Percentiles rank a stretch among this genome's conserved stretches.
These are phyloP conservation scores for Chaetothyriales sp. DNA, from an alignment of 2,329 filamentous ascomycete genomes.

Conservation along the genomic window DNA sequence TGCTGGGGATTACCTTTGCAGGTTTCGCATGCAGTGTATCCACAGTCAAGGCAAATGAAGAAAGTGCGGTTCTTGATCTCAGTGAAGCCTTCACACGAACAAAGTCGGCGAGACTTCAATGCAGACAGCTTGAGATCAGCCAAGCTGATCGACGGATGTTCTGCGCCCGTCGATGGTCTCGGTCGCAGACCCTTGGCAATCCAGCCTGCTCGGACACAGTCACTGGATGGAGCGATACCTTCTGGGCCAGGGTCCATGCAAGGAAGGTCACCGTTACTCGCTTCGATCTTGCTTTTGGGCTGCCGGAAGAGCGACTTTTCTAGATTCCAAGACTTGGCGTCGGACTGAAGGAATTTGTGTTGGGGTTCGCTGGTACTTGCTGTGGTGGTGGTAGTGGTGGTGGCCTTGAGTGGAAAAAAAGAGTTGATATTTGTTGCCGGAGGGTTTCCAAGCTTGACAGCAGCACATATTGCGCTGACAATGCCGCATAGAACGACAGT, in stretches of 20 bases:
- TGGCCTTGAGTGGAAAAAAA: background rate
- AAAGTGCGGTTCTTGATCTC: constrained; percentile 22
- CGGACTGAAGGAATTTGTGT: background rate
- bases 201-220: background rate
- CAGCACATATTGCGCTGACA: constrained; percentile 42
- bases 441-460: constrained; percentile 6
- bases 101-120: constrained; percentile 29
- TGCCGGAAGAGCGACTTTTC: background rate
- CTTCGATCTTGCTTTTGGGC: background rate
- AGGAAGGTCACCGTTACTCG: background rate
- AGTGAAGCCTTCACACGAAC: constrained; percentile 42
- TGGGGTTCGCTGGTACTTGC: background rate
- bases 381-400: background rate
- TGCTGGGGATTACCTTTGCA: constrained; percentile 17
- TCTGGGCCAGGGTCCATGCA: background rate
- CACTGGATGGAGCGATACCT: background rate
- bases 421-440: background rate
- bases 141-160: background rate
- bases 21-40: constrained; percentile 10
- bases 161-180: background rate
- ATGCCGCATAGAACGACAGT: constrained; percentile 56
- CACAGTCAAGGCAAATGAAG: constrained; percentile 8
- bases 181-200: background rate
- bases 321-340: background rate
- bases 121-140: constrained; percentile 1